Evolutionary conservation across 2,329 filamentous ascomycete genomes (phyloP).

Genomic region (Ophiostoma fasciatum): DNA sequence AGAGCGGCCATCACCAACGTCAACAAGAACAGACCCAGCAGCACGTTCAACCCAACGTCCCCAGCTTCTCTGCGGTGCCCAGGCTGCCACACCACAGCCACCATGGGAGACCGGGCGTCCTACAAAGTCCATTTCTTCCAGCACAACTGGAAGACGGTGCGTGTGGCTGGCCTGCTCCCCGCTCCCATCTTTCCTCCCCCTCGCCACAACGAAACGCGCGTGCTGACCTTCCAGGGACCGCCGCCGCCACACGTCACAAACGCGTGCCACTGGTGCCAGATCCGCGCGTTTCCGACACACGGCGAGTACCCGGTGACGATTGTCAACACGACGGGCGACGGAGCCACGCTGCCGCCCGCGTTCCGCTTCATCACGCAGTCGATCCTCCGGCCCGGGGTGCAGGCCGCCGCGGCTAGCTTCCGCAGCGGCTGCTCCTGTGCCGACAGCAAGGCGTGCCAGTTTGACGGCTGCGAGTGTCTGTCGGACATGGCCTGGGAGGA

Average conservation of each 20-base stretch:
- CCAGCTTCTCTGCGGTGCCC: no score
- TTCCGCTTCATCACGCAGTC: constrained; percentile 57
- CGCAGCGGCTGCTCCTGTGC: constrained; percentile 55
- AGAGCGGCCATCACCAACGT: no score
- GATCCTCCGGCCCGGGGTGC: constrained; percentile 43
- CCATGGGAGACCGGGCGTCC: constrained; percentile 7
- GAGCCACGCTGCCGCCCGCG: constrained; percentile 36
- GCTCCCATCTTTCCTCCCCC: no score
- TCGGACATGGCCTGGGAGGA: constrained; percentile 40
- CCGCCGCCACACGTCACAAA: constrained; percentile 13
- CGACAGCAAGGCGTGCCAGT: constrained; percentile 50
- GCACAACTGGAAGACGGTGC: constrained; percentile 11
- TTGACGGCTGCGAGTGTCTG: constrained; percentile 52
- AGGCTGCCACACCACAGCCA: no score
- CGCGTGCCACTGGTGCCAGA: constrained; percentile 47
- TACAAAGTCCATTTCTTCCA: constrained; percentile 10
- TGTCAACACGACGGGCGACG: constrained; percentile 44
- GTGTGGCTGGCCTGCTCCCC: no score
- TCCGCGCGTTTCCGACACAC: constrained; percentile 38
- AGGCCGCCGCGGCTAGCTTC: constrained; percentile 44
- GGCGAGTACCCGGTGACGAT: constrained; percentile 40
- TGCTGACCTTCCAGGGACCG: constrained; percentile 4
- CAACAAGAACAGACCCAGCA: no score
- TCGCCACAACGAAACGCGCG: neutral
- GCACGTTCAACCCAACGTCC: no score